Conservation (phyloP, 371 early-diverging fungal species). For the Mortierella sp. region DNA sequence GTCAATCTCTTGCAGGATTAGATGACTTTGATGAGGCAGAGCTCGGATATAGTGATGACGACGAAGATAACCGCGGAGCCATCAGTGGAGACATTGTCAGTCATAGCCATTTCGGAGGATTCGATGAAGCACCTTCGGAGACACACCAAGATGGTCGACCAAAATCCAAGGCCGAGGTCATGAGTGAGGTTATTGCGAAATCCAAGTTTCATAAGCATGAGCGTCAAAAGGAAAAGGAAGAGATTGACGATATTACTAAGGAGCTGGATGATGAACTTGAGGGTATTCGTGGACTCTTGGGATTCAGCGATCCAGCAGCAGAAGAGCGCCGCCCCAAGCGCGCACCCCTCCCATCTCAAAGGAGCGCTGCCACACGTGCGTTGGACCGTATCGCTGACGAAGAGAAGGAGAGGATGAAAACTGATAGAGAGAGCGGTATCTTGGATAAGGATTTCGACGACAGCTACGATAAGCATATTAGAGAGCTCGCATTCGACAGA, state of each 20-base stretch:
- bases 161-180: constrained; percentile 92
- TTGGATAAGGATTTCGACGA: constrained; percentile 53
- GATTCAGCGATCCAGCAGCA: constrained; percentile 42
- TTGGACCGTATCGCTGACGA: constrained; percentile 57
- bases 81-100: constrained; percentile 81
- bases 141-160: constrained; percentile 62
- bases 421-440: constrained; percentile 36
- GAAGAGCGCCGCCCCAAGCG: constrained; percentile 56
- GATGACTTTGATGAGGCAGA: constrained; percentile 86
- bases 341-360: constrained; percentile 48
- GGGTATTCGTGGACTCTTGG: constrained; percentile 81
- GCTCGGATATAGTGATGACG: constrained; percentile 76
- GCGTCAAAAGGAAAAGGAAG: constrained; percentile 86
- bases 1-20: constrained; percentile 86
- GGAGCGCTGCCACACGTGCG: constrained; percentile 38
- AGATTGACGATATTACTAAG: constrained; percentile 81
- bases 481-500: constrained; percentile 84
- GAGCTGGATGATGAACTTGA: constrained; percentile 92
- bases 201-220: constrained; percentile 94
- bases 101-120: constrained; percentile 91
- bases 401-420: constrained; percentile 59
- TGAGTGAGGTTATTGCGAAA: constrained; percentile 97
- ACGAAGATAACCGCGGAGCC: constrained; percentile 70
- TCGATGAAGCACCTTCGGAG: constrained; percentile 61
- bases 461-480: constrained; percentile 84